Conservation (phyloP, 129 eudicot species). For the Logfia minima region DNA sequence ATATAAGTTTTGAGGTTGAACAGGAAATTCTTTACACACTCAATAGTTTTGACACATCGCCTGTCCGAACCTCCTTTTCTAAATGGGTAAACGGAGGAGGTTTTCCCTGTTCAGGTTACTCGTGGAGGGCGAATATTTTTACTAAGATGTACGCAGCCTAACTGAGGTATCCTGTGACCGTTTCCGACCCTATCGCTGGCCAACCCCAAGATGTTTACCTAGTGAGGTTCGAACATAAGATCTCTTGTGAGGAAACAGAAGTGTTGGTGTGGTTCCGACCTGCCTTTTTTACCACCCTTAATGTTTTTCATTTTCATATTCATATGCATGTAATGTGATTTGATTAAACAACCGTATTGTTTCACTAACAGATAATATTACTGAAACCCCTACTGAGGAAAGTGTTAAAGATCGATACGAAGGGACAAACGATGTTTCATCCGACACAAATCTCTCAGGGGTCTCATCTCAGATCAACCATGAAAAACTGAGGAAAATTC, state of each 20-base stretch:
- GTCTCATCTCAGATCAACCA: conserved; percentile 40
- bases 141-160: too few species aligned
- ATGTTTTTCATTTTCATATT: neutral
- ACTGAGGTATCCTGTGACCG: too few species aligned
- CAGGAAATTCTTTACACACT: neutral
- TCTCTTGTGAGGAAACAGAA: too few species aligned
- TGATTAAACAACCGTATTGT: conserved; percentile 7
- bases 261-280: neutral
- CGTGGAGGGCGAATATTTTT: too few species aligned
- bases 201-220: too few species aligned
- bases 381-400: conserved; percentile 21
- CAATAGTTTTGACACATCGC: neutral
- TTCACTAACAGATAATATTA: conserved; percentile 36
- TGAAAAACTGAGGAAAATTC: conserved; percentile 60
- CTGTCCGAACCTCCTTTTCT: neutral
- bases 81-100: too few species aligned
- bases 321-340: conserved; percentile 1
- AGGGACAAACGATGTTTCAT: conserved; percentile 27
- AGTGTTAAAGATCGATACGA: conserved; percentile 24
- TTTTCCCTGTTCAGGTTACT: too few species aligned
- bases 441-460: conserved; percentile 12
- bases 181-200: too few species aligned
- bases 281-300: neutral
- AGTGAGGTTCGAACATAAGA: too few species aligned
- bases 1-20: neutral